Base-by-base conservation (phyloP, 331 rosid species). In the Spiraea crenata region DNA sequence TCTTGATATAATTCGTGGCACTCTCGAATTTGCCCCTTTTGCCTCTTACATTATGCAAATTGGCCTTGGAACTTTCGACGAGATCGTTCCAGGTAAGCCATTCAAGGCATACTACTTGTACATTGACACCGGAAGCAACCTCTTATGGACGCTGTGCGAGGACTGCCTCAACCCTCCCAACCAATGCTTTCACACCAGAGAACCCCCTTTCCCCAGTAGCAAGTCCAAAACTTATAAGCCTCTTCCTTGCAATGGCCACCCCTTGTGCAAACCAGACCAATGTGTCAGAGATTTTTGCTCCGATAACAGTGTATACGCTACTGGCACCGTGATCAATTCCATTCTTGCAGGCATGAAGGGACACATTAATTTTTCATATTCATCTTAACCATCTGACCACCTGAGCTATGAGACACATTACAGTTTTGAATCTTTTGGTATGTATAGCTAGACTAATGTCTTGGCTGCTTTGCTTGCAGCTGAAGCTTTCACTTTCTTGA, bases 341-440 rank as follows among this genome's bases (percentile, higher is more conserved):
- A 57, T 57, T 57, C 62, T 57, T 31, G 39, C 62, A 57, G 62
- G 62, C n/a, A 57, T 57, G n/a, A n/a, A n/a, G n/a, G n/a, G n/a
- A n/a, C n/a, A n/a, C n/a, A n/a, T n/a, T n/a, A n/a, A n/a, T n/a
- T n/a, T n/a, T n/a, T n/a, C 31, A 25, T 25, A 25, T 25, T 25
- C 31, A 25, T 25, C 31, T 25, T 25, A 25, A 25, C 31, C 31
- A 25, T 25, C 31, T 25, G 31, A 25, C 31, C 31, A 25, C 2
- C 31, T 25, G 31, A 25, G 31, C 31, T 25, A 25, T 25, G 31
- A 25, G 31, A 1, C 31, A 25, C 31, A 25, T 25, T 25, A 25
- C 31, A 25, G 31, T 25, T 25, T 25, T 25, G 31, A 25, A 25
- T 25, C 31, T 25, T 25, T 25, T 25, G 31, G 31, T 25, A 25